Percentiles rank a stretch among this genome's conserved stretches.
phyloP scores from a whole-genome alignment of 148 eudicot species.

The Chenopodium formosanum region DNA sequence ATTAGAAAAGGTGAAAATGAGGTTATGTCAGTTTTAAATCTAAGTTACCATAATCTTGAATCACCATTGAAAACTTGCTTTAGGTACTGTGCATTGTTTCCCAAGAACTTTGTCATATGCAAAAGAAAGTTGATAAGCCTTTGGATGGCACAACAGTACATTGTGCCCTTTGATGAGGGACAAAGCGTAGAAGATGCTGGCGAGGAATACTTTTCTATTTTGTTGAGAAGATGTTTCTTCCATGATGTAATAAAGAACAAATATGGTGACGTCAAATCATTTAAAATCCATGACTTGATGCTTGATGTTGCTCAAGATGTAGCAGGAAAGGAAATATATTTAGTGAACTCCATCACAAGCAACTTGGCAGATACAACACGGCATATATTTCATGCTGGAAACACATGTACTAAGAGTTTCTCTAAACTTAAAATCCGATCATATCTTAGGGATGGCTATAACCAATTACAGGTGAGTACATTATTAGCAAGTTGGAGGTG shows the following conservation, averaged over 20 bases:
- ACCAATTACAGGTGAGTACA: background rate
- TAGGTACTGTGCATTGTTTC: constrained; percentile 6
- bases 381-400: background rate
- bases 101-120: constrained; percentile 10
- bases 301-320: constrained; percentile 14
- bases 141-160: constrained; percentile 6
- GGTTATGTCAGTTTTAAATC: background rate
- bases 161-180: background rate
- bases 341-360: background rate
- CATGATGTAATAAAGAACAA: constrained; percentile 9
- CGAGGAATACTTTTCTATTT: background rate
- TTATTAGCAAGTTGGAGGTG: background rate
- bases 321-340: background rate
- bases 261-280: background rate
- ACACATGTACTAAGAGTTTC: background rate
- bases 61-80: background rate
- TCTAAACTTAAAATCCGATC: background rate
- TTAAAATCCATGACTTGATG: constrained; percentile 32
- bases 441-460: background rate
- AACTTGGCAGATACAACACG: background rate
- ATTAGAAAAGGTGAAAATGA: background rate
- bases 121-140: background rate
- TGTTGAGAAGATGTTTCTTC: constrained; percentile 19
- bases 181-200: background rate
- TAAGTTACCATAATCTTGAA: constrained; percentile 4